phyloP scores from a whole-genome alignment of 2,329 filamentous ascomycete species.

The Fusarium brevicatenulatum region DNA sequence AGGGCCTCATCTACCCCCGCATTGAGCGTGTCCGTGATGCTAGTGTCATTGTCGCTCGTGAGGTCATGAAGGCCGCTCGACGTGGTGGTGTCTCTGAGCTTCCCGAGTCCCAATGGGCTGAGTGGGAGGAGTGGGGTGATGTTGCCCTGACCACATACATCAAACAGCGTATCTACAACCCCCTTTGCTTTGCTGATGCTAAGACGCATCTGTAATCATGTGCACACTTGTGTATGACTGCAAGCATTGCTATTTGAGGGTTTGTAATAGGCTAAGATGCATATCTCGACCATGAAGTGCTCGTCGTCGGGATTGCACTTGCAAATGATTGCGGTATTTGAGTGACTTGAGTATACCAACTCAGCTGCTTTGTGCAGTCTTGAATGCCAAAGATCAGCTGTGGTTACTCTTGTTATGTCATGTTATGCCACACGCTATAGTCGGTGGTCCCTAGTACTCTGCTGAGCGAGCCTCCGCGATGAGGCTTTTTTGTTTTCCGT shows the following conservation, averaged over 20 bases:
- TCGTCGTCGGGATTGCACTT: conserved; percentile 36
- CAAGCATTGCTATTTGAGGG: conserved; percentile 2
- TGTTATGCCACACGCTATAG: conserved; percentile 25
- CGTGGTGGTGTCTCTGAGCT: conserved; percentile 79
- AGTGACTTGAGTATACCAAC: conserved; percentile 23
- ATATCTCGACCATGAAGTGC: conserved; percentile 34
- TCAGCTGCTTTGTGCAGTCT: conserved; percentile 14
- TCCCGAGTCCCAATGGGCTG: conserved; percentile 74
- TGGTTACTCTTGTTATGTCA: conserved; percentile 9
- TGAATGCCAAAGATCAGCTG: conserved; percentile 2
- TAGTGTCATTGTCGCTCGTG: conserved; percentile 83
- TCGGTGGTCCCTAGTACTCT: conserved; percentile 35
- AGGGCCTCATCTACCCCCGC: conserved; percentile 89
- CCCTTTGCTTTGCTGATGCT: conserved; percentile 55
- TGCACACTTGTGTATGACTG: conserved; percentile 35
- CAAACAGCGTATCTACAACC: conserved; percentile 70
- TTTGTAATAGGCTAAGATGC: neutral
- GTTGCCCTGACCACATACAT: conserved; percentile 69
- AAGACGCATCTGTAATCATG: conserved; percentile 43
- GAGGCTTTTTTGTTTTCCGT: conserved; percentile 37
- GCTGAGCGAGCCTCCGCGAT: conserved; percentile 35
- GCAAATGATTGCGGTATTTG: conserved; percentile 26
- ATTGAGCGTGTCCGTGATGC: conserved; percentile 93
- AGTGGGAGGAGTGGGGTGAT: conserved; percentile 78
- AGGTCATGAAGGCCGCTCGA: conserved; percentile 93